Evolutionary conservation across 768 basidiomycete species (phyloP), one percentile per base, ranked within the genome.

Genomic region (Tylopilus subfusipes): DNA sequence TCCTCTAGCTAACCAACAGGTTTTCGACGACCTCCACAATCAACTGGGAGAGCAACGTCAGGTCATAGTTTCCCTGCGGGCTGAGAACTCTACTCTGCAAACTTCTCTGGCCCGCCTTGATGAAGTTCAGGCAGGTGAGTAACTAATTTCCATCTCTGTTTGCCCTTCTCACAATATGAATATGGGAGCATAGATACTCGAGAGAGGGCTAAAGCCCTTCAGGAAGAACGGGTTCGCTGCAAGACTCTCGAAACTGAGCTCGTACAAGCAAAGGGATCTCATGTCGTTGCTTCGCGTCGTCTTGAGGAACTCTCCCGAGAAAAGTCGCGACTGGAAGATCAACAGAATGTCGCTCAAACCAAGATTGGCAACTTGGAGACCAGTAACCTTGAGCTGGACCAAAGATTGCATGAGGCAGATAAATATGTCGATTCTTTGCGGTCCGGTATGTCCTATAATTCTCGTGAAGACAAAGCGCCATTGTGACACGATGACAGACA

Each of bases 61-160:
- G 19, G 27, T 54, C 31, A 57, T 59, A 27, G 29, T 42, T n/a
- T 61, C 63, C 12, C 47, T 72, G 10, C 62, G 64, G 52, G 54
- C 52, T 21, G 68, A 73, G 54, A 69, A 68, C 14, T 29, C 59
- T 42, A 51, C 60, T 14, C 62, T 73, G 22, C 65, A 60, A 42
- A 50, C 57, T 24, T 68, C 75, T 36, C 22, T 68, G 43, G 39
- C 36, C 22, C 66, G 52, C 16, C 54, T 75, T 30, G 65, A 74
- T 51, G 68, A 64, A 27, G 42, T 70, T 44, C 67, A 66, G 57
- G 69, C 60, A 11, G 65, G 74, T 72, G 58, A 54, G 71, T 57
- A 34, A 16, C 19, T 36, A 2, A 3, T 2, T 42, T 36, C 22
- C 5, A 12, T 50, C 18, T 18, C 42, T 36, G 7, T 3, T 38